Evolutionary conservation across 352 stramenopile species (phyloP), one percentile per base, ranked within the genome.

Genomic region (Thalassiosira livingstoniorum): DNA sequence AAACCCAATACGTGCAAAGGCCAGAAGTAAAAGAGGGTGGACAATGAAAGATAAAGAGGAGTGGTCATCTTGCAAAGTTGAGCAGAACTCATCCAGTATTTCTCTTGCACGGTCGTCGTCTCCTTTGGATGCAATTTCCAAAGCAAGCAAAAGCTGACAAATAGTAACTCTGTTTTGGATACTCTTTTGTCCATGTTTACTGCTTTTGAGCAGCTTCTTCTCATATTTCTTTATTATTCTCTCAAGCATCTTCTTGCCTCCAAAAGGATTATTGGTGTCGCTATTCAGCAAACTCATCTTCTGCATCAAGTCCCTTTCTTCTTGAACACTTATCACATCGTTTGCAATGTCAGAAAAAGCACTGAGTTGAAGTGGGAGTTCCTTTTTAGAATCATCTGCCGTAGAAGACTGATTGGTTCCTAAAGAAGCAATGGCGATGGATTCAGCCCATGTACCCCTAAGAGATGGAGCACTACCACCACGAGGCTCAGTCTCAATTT

Each of bases 231-330:
- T 73, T 7, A 80, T 80, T 68, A 61, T 58, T 47, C 57, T 47
- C 31, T 86, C 64, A 39, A 96, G 94, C 0, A 94, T 60, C 45
- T 86, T 87, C 87, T 73, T 64, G 65, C 55, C 80, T 77, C 15
- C 94, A 45, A 32, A 91, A 63, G 32, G 76, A 60, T 67, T 91
- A 31, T 27, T 79, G 73, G 27, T 76, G 3, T 65, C 35, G 58
- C 2, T 15, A 11, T 31, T 71, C 27, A 73, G 77, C 61, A 82
- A 77, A 57, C 25, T 80, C 62, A 78, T 62, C 58, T 75, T 83
- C 54, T 66, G n/a, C n/a, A 78, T 88, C 35, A 83, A 82, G 31
- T 74, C 70, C 35, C 73, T 31, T 15, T 70, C 53, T 64, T 79
- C 73, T n/a, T 75, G 75, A 27, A 88, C 75, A 25, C 25, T 35